A percentile compares a stretch with the other conserved stretches of the same genome.
phyloP scores from a whole-genome alignment of 495 filamentous ascomycete species.

The Chaetomium tenue region DNA sequence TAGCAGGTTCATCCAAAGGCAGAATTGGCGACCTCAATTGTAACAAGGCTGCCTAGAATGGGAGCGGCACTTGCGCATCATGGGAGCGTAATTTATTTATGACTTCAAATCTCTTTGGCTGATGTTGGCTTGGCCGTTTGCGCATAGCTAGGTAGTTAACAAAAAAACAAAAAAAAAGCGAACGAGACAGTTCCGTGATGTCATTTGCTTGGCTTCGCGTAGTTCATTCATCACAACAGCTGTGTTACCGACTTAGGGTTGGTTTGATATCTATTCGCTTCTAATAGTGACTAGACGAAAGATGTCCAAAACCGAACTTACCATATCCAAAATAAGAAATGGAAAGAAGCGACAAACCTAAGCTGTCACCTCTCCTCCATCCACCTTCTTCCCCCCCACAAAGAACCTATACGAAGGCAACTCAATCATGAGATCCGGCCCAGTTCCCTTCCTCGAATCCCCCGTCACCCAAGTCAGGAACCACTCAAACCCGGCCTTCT shows the following conservation, averaged over 20 bases:
- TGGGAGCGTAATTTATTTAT: neutral
- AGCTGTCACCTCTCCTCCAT: no score
- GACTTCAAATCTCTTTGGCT: neutral
- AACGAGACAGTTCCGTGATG: neutral
- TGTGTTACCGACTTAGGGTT: no score
- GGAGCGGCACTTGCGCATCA: neutral
- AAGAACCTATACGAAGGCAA: slow-evolving; percentile 31
- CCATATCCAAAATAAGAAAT: no score
- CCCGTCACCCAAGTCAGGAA: slow-evolving; percentile 27
- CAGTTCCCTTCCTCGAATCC: slow-evolving; percentile 22
- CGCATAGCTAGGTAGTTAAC: no score
- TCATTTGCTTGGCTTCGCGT: neutral
- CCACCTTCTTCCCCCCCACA: slow-evolving; percentile 8
- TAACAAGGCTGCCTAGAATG: no score
- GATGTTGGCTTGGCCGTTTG: neutral
- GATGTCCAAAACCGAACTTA: no score
- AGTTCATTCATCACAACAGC: no score
- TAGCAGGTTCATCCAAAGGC: neutral
- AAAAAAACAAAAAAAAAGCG: no score
- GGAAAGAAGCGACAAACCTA: no score
- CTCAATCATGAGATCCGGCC: slow-evolving; percentile 1
- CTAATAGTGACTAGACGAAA: no score
- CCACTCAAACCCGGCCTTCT: slow-evolving; percentile 42
- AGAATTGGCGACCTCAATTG: slow-evolving; percentile 13
- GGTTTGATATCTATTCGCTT: no score